Evolutionary conservation across 2,329 filamentous ascomycete genomes (phyloP), one percentile per base, ranked within the genome.

Genomic region (Fusarium torulosum): DNA sequence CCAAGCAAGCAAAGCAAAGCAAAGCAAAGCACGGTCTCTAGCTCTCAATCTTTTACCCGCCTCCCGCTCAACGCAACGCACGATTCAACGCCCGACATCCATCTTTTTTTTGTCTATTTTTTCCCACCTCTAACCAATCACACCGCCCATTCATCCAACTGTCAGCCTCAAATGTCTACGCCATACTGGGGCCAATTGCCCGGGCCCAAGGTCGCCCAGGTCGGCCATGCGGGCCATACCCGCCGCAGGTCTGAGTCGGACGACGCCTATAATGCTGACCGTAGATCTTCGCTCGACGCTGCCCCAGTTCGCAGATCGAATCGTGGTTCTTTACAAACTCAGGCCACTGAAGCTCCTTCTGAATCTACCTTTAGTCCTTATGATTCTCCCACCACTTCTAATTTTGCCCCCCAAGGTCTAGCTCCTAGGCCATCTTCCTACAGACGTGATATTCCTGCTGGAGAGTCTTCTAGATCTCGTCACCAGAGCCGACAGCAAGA

Each of bases 171-270:
- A 40, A 85, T 85, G 82, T 78, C 83, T 53, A 71, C 83, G 59
- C 83, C 84, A 38, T 88, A 88, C 79, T 88, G 86, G 86, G 86
- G 86, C 75, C 78, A 86, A 74, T 79, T 88, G 65, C 86, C 86
- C 61, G 77, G 81, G 63, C 78, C 84, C 51, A 84, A 82, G 70
- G 74, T 80, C 70, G 65, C 74, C 55, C 70, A 72, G 61, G 59
- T 56, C 53, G 64, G 70, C 38, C 61, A 71, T 59, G 54, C 61
- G 29, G 63, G 61, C 71, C 77, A 73, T 53, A 70, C 74, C 64
- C 80, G 80, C 69, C 80, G 80, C 73, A 74, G 71, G 63, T 75
- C 75, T 68, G 67, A 74, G 66, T 72, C 72, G 66, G 72, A 77
- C 66, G 71, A 75, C 66, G 54, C 66, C 54, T 72, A 74, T 68